Conservation (phyloP, 768 basidiomycete species). For the Leccinum uliginosum region DNA sequence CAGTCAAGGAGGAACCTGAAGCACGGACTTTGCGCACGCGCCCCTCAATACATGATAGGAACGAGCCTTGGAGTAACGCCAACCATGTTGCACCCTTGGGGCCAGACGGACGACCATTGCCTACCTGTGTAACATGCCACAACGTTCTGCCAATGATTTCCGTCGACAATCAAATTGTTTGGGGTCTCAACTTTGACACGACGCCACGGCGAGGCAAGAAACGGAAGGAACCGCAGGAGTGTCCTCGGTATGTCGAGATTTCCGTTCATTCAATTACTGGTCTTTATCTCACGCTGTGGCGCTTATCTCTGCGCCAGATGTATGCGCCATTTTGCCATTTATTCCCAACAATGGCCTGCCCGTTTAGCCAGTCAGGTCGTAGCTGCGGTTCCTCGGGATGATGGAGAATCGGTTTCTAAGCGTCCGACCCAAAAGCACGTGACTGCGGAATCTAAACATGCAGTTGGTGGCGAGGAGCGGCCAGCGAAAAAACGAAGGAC, state of each 20-base stretch:
- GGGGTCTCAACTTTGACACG: constrained; percentile 57
- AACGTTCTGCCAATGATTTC: constrained; percentile 73
- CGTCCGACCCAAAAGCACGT: constrained; percentile 50
- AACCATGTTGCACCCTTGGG: constrained; percentile 48
- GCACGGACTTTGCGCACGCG: constrained; percentile 48
- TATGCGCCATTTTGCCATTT: constrained; percentile 77
- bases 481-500: constrained; percentile 49
- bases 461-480: constrained; percentile 39
- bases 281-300: constrained; percentile 12
- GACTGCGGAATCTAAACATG: constrained; percentile 53
- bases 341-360: constrained; percentile 65
- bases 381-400: constrained; percentile 44
- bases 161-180: constrained; percentile 70
- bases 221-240: constrained; percentile 63
- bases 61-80: constrained; percentile 36
- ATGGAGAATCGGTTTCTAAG: constrained; percentile 34
- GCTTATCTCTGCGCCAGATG: constrained; percentile 44
- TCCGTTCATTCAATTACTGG: constrained; percentile 20
- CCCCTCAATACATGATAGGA: constrained; percentile 34
- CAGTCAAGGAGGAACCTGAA: constrained; percentile 48
- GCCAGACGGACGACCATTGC: constrained; percentile 62
- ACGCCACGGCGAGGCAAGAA: constrained; percentile 44
- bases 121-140: constrained; percentile 66
- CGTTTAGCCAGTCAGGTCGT: constrained; percentile 50
- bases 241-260: constrained; percentile 55